phyloP scores from a whole-genome alignment of 129 eudicot genomes.

The Oenanthe sinensis region DNA sequence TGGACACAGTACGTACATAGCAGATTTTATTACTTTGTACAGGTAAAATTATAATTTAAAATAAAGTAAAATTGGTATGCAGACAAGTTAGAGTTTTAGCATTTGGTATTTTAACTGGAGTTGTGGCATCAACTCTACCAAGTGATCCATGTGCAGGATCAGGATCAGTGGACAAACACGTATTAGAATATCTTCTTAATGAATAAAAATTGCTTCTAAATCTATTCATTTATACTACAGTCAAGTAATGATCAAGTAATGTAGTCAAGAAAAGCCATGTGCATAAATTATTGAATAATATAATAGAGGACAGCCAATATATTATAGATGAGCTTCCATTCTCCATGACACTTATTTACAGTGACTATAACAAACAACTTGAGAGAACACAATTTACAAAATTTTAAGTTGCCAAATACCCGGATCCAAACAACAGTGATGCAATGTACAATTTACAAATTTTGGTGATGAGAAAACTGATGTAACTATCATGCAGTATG shows the following conservation, averaged over 20 bases:
- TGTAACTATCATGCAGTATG: constrained; percentile 64
- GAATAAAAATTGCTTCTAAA: constrained; percentile 8
- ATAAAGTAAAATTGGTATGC: not conserved
- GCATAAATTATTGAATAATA: constrained; percentile 21
- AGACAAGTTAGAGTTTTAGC: constrained; percentile 7
- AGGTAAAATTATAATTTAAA: not conserved
- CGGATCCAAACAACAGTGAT: constrained; percentile 12
- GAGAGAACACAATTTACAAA: constrained; percentile 39
- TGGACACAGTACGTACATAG: not conserved
- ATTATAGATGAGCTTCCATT: constrained; percentile 13
- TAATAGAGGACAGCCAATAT: constrained; percentile 6
- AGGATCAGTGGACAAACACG: constrained; percentile 24
- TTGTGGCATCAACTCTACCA: constrained; percentile 30
- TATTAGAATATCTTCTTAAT: constrained; percentile 22
- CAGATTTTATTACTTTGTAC: not conserved
- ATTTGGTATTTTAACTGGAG: constrained; percentile 19
- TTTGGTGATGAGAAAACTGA: constrained; percentile 13
- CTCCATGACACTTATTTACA: constrained; percentile 40
- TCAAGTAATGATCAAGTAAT: constrained; percentile 11
- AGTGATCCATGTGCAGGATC: constrained; percentile 35
- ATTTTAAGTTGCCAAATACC: constrained; percentile 31
- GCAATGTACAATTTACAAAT: constrained; percentile 57
- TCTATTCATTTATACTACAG: constrained; percentile 9
- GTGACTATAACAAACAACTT: constrained; percentile 23
- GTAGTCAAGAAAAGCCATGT: constrained; percentile 22